Evolutionary conservation across 1,284 basidiomycete genomes (phyloP), one percentile per base, ranked within the genome.

Genomic region (Acaromyces ingoldii): DNA sequence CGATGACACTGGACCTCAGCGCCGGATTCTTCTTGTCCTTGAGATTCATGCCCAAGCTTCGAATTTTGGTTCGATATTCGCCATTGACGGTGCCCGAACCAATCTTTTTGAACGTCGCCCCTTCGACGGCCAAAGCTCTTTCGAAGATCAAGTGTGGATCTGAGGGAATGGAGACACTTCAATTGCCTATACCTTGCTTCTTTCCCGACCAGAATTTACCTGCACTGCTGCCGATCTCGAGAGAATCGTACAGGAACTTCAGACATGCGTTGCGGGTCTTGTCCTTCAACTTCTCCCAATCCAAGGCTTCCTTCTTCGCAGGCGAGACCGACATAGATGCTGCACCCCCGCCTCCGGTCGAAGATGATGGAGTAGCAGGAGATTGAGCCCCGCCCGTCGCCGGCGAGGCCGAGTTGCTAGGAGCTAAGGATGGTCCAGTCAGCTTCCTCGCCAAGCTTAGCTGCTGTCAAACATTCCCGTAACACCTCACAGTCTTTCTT

Each of bases 21-120:
- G 82, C 82, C 7, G 91, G 91, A 76, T 98, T 97, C 67, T 86
- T 85, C 78, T 91, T 93, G 77, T 95, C 93, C 76, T 95, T 96
- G 63, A 98, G 80, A 76, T 87, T 97, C 65, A 95, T 85, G 72
- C 84, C 92, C 33, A 97, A 78, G n/a, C 85, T 86, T 25, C 93
- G 85, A 57, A 97, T 88, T 76, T 91, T 96, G 75, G 80, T 76
- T 61, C 84, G 85, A 76, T 91, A 91, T 29, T 74, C 71, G 36
- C 58, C 48, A 33, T 61, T 69, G 43, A 66, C 58, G 3, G 41
- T 42, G 30, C 66, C 64, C 25, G 60, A 59, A 28, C 70, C 67
- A 22, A 67, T 53, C 29, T 63, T 62, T 17, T 56, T 51, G 39
- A 70, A 62, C 11, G 76, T 74, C 1, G 78, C 76, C 22, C 63